Conservation (phyloP, 2,329 filamentous ascomycete species). For the Lasiodiplodia hormozganensis region DNA sequence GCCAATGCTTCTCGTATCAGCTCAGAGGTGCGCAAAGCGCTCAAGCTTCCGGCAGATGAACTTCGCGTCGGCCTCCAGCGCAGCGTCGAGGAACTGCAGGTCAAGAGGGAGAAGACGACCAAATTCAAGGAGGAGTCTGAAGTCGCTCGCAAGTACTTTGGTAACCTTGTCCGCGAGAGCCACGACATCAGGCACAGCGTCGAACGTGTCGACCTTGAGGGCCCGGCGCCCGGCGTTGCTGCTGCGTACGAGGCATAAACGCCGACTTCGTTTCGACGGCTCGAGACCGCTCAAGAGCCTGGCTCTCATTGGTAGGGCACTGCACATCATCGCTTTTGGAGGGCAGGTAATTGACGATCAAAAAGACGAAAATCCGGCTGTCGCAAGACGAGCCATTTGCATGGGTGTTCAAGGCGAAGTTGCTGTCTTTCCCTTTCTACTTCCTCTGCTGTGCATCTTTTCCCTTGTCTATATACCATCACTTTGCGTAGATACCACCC, state of each 20-base stretch:
- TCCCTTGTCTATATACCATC: conserved; percentile 23
- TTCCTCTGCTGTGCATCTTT: conserved; percentile 9
- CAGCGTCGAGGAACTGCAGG: conserved; percentile 80
- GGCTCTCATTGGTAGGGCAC: neutral
- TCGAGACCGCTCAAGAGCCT: neutral
- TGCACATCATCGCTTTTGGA: neutral
- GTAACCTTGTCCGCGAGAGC: conserved; percentile 75
- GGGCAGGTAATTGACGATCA: conserved; percentile 7
- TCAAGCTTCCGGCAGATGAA: conserved; percentile 86
- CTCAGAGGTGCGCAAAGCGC: conserved; percentile 83
- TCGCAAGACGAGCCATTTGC: conserved; percentile 7
- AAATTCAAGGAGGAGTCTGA: conserved; percentile 85
- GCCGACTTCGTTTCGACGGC: no score
- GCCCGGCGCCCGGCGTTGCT: conserved; percentile 54
- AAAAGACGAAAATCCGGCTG: neutral
- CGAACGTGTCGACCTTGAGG: conserved; percentile 60
- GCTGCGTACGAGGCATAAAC: conserved; percentile 36
- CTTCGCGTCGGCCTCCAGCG: conserved; percentile 83
- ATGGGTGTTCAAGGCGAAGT: conserved; percentile 22
- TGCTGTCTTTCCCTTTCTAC: conserved; percentile 18
- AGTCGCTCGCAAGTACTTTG: conserved; percentile 87
- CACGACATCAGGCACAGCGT: conserved; percentile 57
- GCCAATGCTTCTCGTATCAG: conserved; percentile 85
- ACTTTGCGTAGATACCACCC: conserved; percentile 26
- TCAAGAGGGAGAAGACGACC: conserved; percentile 80